Conservation (phyloP, 257 asterid genomes). For the Eucommia ulmoides region DNA sequence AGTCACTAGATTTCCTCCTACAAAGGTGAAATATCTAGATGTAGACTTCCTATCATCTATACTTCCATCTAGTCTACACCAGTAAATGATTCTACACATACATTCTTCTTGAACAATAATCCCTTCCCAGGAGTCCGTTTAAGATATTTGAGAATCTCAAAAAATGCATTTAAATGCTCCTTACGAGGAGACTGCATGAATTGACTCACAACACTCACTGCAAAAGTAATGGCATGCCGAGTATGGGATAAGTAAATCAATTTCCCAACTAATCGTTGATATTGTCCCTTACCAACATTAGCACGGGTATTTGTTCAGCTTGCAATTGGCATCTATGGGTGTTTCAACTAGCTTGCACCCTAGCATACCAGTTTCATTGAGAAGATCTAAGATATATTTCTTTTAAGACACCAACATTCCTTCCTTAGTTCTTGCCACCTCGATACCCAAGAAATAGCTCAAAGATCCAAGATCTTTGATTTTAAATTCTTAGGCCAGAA, state of each 20-base stretch:
- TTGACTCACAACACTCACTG: neutral
- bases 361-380: neutral
- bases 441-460: conserved; percentile 5
- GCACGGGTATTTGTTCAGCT: neutral
- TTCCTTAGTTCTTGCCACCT: conserved; percentile 7
- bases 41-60: neutral
- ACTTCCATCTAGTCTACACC: neutral
- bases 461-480: neutral
- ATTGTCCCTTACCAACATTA: neutral
- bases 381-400: neutral
- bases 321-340: neutral
- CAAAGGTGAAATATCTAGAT: neutral
- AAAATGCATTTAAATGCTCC: neutral
- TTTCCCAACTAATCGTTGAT: conserved; percentile 3
- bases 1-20: neutral
- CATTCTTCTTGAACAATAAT: neutral
- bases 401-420: conserved; percentile 4
- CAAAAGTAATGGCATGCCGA: neutral
- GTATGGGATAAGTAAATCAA: conserved; percentile 1
- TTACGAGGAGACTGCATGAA: neutral
- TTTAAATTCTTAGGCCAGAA: conserved; percentile 2
- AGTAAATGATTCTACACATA: neutral
- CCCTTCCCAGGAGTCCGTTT: neutral
- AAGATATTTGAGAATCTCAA: neutral
- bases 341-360: neutral